A percentile compares a stretch with the other conserved stretches of the same genome.
phyloP scores from a whole-genome alignment of 2,329 filamentous ascomycete species.

The Neobulgaria alba region DNA sequence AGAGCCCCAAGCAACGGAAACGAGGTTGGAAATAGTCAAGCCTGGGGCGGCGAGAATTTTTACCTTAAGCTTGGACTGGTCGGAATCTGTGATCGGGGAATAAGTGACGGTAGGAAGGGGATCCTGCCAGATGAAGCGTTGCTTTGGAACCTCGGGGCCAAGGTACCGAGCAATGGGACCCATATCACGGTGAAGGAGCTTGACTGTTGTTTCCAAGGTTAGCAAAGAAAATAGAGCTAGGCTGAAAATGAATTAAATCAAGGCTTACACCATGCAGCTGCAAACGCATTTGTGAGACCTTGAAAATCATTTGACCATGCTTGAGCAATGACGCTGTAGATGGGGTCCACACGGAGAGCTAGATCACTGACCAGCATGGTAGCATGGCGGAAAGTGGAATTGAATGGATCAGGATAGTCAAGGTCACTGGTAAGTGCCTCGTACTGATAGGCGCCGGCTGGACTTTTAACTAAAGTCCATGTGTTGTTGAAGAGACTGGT shows the following conservation, averaged over 20 bases:
- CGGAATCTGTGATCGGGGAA: conserved; percentile 40
- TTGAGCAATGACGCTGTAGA: conserved; percentile 66
- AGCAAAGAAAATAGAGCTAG: not conserved
- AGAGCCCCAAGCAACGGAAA: conserved; percentile 59
- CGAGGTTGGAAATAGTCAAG: conserved; percentile 49
- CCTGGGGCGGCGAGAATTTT: conserved; percentile 53
- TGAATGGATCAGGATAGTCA: conserved; percentile 63
- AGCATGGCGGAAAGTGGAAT: conserved; percentile 58
- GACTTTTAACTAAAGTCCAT: conserved; percentile 67
- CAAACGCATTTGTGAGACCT: conserved; percentile 60
- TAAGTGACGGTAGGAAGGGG: conserved; percentile 47
- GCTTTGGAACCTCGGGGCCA: conserved; percentile 63
- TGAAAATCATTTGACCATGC: conserved; percentile 61
- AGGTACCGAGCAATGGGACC: conserved; percentile 63
- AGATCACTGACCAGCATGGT: conserved; percentile 72
- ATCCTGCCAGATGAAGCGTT: conserved; percentile 66
- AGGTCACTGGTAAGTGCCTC: conserved; percentile 58
- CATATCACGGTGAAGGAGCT: conserved; percentile 73
- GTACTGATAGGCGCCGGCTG: conserved; percentile 69
- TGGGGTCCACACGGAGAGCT: conserved; percentile 60
- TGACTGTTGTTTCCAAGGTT: conserved; percentile 42
- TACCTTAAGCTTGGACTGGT: conserved; percentile 55
- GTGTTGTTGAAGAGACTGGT: conserved; percentile 62
- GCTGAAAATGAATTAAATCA: not conserved
- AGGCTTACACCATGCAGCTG: conserved; percentile 55